Evolutionary conservation across 202 grass and related monocot species (phyloP).

Genomic region (Miscanthus sacchariflorus): DNA sequence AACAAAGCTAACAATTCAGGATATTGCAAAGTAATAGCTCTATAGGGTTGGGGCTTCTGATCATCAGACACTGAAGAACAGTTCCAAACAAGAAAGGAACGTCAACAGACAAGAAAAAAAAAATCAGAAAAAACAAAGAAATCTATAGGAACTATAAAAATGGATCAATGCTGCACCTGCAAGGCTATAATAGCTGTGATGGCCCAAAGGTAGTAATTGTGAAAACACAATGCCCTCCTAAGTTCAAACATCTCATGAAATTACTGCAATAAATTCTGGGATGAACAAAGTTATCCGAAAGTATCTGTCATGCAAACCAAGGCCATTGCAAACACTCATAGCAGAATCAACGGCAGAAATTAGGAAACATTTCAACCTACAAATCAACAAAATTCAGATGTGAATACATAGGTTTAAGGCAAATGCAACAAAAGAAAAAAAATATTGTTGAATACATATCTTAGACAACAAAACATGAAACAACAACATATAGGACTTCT

Average conservation of each 20-base stretch:
- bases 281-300: neutral
- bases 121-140: neutral
- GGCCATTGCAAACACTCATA: neutral
- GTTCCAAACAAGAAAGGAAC: neutral
- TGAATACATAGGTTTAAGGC: neutral
- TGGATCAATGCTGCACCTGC: neutral
- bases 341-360: neutral
- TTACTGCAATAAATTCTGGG: neutral
- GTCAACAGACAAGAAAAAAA: neutral
- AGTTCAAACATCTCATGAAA: neutral
- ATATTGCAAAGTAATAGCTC: neutral
- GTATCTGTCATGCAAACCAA: neutral
- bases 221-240: neutral
- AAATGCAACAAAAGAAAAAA: neutral
- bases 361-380: neutral
- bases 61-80: conserved; percentile 14
- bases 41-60: neutral
- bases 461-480: neutral
- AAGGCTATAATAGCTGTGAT: neutral
- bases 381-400: neutral
- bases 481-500: neutral
- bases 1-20: neutral
- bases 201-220: neutral
- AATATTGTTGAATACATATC: neutral
- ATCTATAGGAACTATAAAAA: neutral